These are phyloP conservation scores for Plasmodium vivax DNA, from an alignment of 169 alveolate genomes.

Conservation along the genomic window DNA sequence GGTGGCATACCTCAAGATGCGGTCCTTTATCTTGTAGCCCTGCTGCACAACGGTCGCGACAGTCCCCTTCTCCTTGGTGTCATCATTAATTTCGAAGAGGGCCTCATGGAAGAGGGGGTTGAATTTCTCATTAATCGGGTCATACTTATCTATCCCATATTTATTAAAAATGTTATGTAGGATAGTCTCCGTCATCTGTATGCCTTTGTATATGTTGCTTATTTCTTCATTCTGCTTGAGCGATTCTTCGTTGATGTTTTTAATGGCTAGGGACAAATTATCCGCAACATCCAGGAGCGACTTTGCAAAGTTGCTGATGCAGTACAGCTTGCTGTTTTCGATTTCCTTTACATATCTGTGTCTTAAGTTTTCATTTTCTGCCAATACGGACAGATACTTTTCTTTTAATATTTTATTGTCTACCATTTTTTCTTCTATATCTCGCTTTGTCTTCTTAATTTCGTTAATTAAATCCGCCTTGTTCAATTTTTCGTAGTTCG, in stretches of 20 bases:
- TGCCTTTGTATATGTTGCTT: conserved; percentile 84
- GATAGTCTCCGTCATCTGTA: conserved; percentile 88
- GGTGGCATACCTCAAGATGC: conserved; percentile 87
- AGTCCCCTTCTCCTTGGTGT: conserved; percentile 85
- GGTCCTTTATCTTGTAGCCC: conserved; percentile 92
- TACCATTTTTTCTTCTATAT: conserved; percentile 77
- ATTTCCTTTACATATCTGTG: conserved; percentile 84
- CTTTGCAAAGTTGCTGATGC: conserved; percentile 91
- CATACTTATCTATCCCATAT: conserved; percentile 87
- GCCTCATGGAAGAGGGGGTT: conserved; percentile 95
- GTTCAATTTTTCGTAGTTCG: conserved; percentile 28
- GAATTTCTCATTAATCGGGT: conserved; percentile 89
- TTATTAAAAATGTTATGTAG: conserved; percentile 89
- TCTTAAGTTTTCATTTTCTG: conserved; percentile 88
- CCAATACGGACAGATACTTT: conserved; percentile 84
- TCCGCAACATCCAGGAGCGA: conserved; percentile 92
- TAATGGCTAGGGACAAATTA: conserved; percentile 86
- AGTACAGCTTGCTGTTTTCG: conserved; percentile 85
- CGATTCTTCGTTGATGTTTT: conserved; percentile 76
- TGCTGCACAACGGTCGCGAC: conserved; percentile 90
- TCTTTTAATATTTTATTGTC: conserved; percentile 79
- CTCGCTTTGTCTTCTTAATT: conserved; percentile 60
- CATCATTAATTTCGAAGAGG: conserved; percentile 89
- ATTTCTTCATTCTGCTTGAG: conserved; percentile 73
- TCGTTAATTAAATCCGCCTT: conserved; percentile 56